Conservation (phyloP, 345 rosid species). For the Syzygium aqueum region DNA sequence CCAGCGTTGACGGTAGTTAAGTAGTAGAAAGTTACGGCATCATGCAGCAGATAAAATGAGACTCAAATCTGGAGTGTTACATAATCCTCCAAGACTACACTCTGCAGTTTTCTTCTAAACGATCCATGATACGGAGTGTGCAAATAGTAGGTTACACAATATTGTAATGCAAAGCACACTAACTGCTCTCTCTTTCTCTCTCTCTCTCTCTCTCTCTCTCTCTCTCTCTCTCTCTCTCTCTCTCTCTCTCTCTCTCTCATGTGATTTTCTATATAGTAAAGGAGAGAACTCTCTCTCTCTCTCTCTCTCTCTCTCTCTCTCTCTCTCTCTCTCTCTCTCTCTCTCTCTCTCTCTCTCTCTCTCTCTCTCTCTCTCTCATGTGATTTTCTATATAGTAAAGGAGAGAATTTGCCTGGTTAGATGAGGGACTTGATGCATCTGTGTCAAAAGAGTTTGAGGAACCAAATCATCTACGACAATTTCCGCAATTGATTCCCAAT, state of each 20-base stretch:
- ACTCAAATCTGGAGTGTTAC: background rate
- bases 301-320: background rate
- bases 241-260: accelerated
- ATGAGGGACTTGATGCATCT: background rate
- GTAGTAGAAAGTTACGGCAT: background rate
- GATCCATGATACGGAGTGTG: background rate
- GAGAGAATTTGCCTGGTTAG: background rate
- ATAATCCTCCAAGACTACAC: background rate
- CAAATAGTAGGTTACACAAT: background rate
- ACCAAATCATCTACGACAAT: background rate
- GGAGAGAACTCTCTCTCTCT: background rate
- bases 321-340: accelerated
- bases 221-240: too few relatives aligned
- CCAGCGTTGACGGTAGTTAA: background rate
- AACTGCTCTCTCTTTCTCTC: background rate
- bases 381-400: background rate
- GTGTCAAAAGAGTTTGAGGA: background rate
- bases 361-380: accelerated
- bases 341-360: too few relatives aligned
- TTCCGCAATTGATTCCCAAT: background rate
- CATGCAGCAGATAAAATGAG: background rate
- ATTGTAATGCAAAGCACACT: background rate
- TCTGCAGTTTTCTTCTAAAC: background rate
- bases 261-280: background rate
- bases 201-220: background rate